Conservation (phyloP, 116 monocot species). For the Thalassia testudinum region DNA sequence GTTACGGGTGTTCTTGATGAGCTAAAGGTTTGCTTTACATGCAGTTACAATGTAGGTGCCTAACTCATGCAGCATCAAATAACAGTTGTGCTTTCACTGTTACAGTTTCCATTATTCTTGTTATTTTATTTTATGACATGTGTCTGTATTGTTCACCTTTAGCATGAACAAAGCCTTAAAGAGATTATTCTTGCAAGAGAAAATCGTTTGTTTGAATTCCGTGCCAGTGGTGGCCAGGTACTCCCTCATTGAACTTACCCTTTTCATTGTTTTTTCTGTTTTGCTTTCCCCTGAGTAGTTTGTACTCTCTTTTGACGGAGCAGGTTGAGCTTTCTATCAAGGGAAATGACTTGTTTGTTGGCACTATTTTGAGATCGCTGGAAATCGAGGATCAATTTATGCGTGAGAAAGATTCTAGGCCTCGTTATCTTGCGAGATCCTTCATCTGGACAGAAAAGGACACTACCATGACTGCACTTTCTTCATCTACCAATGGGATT, state of each 20-base stretch:
- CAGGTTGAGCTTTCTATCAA: conserved; percentile 91
- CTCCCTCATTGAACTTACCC: background rate
- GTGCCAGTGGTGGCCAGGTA: conserved; percentile 95
- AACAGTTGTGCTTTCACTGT: background rate
- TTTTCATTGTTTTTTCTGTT: conserved; percentile 3
- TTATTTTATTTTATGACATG: background rate
- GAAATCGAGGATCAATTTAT: conserved; percentile 80
- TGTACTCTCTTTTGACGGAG: too few species aligned
- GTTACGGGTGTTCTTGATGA: conserved; percentile 90
- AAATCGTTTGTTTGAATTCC: conserved; percentile 68
- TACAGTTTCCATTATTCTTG: background rate
- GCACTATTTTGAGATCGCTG: conserved; percentile 75
- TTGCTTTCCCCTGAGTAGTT: background rate
- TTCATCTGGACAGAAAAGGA: conserved; percentile 37
- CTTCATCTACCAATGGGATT: conserved; percentile 1
- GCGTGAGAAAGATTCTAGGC: conserved; percentile 8
- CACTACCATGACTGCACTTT: conserved; percentile 4
- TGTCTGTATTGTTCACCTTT: background rate
- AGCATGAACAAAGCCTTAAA: conserved; percentile 50
- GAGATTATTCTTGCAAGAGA: conserved; percentile 58
- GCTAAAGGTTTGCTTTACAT: conserved; percentile 59
- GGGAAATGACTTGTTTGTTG: conserved; percentile 62
- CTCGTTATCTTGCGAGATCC: conserved; percentile 82
- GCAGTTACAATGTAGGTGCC: conserved; percentile 45
- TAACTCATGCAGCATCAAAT: too few species aligned